Conservation (phyloP, 2,329 filamentous ascomycete species). For the Bipolaris zeicola region DNA sequence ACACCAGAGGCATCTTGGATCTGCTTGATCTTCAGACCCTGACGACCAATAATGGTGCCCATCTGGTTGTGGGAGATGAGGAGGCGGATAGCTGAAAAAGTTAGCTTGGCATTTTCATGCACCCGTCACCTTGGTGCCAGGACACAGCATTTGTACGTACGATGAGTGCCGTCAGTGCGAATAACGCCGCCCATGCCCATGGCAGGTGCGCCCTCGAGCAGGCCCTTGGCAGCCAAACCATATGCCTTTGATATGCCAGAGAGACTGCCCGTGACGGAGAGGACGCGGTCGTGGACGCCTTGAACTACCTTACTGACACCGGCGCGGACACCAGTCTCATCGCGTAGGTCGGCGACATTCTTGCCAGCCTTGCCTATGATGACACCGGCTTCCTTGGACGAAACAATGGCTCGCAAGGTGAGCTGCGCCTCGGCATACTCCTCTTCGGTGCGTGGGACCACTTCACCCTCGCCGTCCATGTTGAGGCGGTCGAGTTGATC, state of each 20-base stretch:
- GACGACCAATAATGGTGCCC: slow-evolving; percentile 97
- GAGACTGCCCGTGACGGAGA: slow-evolving; percentile 91
- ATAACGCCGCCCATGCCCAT: slow-evolving; percentile 96
- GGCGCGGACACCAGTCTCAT: slow-evolving; percentile 97
- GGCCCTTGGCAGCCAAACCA: slow-evolving; percentile 85
- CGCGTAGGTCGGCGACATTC: slow-evolving; percentile 95
- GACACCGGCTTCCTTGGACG: slow-evolving; percentile 97
- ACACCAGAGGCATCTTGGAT: slow-evolving; percentile 97
- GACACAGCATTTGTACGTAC: slow-evolving; percentile 62
- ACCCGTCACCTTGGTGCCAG: neutral
- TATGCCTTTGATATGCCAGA: slow-evolving; percentile 91
- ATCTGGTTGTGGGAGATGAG: slow-evolving; percentile 99
- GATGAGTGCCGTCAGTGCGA: slow-evolving; percentile 83
- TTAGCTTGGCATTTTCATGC: slow-evolving; percentile 22
- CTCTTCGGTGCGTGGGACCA: slow-evolving; percentile 88
- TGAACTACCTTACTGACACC: slow-evolving; percentile 99
- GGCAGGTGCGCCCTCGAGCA: slow-evolving; percentile 90
- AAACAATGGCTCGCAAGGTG: slow-evolving; percentile 95
- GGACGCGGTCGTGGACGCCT: slow-evolving; percentile 93
- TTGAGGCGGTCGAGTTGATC: slow-evolving; percentile 52
- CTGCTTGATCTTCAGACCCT: slow-evolving; percentile 98
- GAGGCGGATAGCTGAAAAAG: slow-evolving; percentile 80
- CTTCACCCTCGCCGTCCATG: slow-evolving; percentile 63
- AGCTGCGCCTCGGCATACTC: slow-evolving; percentile 93
- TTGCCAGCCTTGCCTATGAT: slow-evolving; percentile 99